Conservation (phyloP, 768 basidiomycete species). For the Plicaturopsis crispa region DNA sequence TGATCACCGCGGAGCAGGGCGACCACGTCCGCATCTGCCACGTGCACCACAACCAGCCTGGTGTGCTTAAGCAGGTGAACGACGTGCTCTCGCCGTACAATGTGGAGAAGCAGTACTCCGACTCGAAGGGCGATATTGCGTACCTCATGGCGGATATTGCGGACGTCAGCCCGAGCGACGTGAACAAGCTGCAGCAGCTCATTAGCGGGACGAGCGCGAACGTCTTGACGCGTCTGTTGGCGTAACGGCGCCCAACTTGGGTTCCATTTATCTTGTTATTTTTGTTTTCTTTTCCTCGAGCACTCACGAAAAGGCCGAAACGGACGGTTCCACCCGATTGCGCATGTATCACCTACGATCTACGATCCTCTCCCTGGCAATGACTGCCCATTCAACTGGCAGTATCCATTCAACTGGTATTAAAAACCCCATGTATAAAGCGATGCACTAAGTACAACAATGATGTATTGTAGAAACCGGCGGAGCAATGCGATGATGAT, state of each 20-base stretch:
- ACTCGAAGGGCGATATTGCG: slow-evolving; percentile 87
- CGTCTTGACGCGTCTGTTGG: slow-evolving; percentile 83
- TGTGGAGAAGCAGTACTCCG: slow-evolving; percentile 99
- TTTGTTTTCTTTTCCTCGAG: slow-evolving; percentile 4
- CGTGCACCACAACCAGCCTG: slow-evolving; percentile 92
- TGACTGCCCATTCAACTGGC: too few species aligned
- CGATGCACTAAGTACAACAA: too few species aligned
- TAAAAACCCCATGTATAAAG: too few species aligned
- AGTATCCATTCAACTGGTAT: too few species aligned
- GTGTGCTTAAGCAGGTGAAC: slow-evolving; percentile 93
- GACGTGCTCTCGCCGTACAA: slow-evolving; percentile 91
- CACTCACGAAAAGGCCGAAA: slow-evolving; percentile 17
- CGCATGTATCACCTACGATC: too few species aligned
- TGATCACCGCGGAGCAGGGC: slow-evolving; percentile 79
- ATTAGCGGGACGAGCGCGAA: slow-evolving; percentile 80
- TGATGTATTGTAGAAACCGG: too few species aligned
- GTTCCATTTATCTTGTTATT: not conserved
- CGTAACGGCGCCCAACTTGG: slow-evolving; percentile 23
- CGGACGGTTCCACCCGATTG: slow-evolving; percentile 25
- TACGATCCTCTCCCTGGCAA: too few species aligned
- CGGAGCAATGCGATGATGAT: too few species aligned
- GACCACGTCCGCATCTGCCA: slow-evolving; percentile 86
- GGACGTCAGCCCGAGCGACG: slow-evolving; percentile 74
- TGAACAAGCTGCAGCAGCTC: slow-evolving; percentile 67
- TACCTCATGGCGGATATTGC: slow-evolving; percentile 98